Conservation (phyloP, 2,329 filamentous ascomycete genomes). For the Peltaster fructicola region DNA sequence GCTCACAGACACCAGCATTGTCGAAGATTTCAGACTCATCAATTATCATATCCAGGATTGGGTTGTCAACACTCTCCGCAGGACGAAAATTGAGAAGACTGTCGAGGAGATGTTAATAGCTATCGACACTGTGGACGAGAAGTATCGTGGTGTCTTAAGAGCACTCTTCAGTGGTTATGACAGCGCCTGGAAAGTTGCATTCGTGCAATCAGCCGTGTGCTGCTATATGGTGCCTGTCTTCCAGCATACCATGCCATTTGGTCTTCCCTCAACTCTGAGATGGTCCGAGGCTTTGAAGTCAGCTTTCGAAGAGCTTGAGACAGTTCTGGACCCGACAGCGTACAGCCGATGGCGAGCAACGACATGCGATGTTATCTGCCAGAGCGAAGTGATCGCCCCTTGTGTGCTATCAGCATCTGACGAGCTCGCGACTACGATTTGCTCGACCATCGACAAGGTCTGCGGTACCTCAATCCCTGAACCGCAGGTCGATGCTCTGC, state of each 20-base stretch:
- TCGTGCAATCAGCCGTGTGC: slow-evolving; percentile 46
- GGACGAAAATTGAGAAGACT: slow-evolving; percentile 32
- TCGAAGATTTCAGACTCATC: slow-evolving; percentile 39
- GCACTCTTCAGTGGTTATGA: slow-evolving; percentile 36
- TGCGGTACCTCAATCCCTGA: no score
- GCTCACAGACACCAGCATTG: slow-evolving; percentile 46
- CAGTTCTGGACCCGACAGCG: slow-evolving; percentile 22
- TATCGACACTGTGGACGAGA: slow-evolving; percentile 10
- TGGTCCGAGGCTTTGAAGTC: slow-evolving; percentile 11
- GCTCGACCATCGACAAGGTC: no score
- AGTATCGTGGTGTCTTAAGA: slow-evolving; percentile 8
- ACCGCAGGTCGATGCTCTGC: no score
- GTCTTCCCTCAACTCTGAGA: slow-evolving; percentile 34
- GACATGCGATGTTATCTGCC: slow-evolving; percentile 42
- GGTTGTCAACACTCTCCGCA: slow-evolving; percentile 52
- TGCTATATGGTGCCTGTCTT: slow-evolving; percentile 46
- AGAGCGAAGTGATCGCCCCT: slow-evolving; percentile 26
- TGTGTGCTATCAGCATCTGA: no score
- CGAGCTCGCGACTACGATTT: no score
- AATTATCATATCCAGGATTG: slow-evolving; percentile 57
- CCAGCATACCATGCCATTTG: slow-evolving; percentile 41
- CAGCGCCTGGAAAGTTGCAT: slow-evolving; percentile 38
- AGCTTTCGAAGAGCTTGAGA: slow-evolving; percentile 9
- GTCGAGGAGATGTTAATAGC: slow-evolving; percentile 8
- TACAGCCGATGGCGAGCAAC: slow-evolving; percentile 50